Evolutionary conservation across 176 grass and related monocot genomes (phyloP), one percentile per base, ranked within the genome.

Genomic region (Dendrocalamus sinicus): DNA sequence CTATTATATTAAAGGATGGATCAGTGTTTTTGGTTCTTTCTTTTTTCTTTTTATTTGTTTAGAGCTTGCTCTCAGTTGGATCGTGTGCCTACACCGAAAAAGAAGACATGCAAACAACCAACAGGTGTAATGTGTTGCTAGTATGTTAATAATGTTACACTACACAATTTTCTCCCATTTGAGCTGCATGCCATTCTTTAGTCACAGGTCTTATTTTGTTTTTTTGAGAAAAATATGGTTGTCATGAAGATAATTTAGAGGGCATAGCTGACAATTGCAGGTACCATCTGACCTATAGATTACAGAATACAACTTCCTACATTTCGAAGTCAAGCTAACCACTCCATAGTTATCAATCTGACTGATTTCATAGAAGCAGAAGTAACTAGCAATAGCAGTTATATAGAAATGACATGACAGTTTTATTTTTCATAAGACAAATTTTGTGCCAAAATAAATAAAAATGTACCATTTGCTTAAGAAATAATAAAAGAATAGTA

Each of bases 21-120:
- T 86, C 66, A 79, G 41, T 84, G 53, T 61, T 87, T 85, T 87
- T 84, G 79, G 19, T 78, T 90, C 78, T 85, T 79, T 67, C 50
- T 20, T 11, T 59, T 63, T 81, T n/a, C n/a, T 70, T 80, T 81
- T 52, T 55, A 41, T 71, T 81, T 77, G 35, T 83, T 86, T 81
- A 84, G 76, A 83, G 66, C 60, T 81, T 75, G 28, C 63, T 80
- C 71, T 86, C 67, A 67, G 68, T 87, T 72, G 63, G 89, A 82
- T 83, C 60, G 4, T 63, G 72, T 83, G 88, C 77, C 62, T 72
- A 68, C 72, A 81, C 74, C 3, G 30, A 77, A 85, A 57, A 59
- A 57, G 45, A 87, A 80, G 63, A 89, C 53, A 85, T 75, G 45
- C 30, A 32, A 32, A 32, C 30, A 32, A 32, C 12, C 28, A 67